Evolutionary conservation across 345 rosid species (phyloP).

Genomic region (Gossypium sturtianum): DNA sequence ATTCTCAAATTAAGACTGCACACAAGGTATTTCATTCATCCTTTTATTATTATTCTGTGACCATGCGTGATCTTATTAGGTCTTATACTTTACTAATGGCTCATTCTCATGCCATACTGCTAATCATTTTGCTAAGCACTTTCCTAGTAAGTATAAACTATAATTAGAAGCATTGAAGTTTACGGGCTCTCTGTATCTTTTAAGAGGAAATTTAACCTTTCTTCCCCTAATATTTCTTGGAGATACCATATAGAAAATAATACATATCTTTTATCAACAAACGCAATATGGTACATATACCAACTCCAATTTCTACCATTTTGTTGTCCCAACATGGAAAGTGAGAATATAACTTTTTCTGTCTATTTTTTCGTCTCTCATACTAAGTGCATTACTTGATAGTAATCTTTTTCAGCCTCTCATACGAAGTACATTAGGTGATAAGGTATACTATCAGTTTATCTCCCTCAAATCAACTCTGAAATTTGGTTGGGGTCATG

Average conservation of each 20-base stretch:
- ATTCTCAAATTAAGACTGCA: slow-evolving; percentile 24
- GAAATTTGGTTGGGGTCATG: background rate
- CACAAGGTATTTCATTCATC: slow-evolving; percentile 35
- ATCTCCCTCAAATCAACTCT: background rate
- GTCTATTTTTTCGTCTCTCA: background rate
- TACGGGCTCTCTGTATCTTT: background rate
- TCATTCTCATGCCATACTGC: background rate
- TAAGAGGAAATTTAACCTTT: background rate
- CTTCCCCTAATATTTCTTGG: background rate
- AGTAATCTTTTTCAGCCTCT: no score
- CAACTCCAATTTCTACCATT: background rate
- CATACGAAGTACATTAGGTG: background rate
- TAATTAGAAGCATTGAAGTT: background rate
- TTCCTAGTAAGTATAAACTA: background rate
- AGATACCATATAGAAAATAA: background rate
- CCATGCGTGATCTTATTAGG: background rate
- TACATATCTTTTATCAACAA: background rate
- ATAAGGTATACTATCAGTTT: background rate
- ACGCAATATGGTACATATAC: background rate
- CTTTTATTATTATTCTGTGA: background rate
- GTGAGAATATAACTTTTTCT: background rate
- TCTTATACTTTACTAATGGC: background rate
- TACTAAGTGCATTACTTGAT: background rate
- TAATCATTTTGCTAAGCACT: background rate
- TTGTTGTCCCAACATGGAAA: background rate